Percentiles rank a stretch among this genome's conserved stretches.
Evolutionary conservation across 1,284 basidiomycete genomes (phyloP).

Genomic region (Acaromyces ingoldii): DNA sequence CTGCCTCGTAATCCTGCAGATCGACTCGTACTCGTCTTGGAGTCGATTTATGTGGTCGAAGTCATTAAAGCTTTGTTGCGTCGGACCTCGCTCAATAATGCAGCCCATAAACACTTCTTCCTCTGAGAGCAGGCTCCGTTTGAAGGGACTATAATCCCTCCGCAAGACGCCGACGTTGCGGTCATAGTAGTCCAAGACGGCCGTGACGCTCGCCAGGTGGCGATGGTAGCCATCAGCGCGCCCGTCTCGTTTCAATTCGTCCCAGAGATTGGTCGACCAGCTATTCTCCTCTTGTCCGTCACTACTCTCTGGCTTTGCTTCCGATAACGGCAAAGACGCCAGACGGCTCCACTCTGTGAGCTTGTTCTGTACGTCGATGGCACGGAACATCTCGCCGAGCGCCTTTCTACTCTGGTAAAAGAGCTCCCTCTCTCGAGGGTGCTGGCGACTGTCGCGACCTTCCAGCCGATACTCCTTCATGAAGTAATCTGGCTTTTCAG

Average conservation of each 20-base stretch:
- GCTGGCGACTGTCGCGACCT: neutral
- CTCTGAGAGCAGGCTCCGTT: neutral
- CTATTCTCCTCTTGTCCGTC: neutral
- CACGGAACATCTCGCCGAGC: conserved; percentile 8
- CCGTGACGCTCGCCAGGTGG: neutral
- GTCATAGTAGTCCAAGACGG: neutral
- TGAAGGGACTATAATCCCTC: too few relatives aligned
- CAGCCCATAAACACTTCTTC: conserved; percentile 5
- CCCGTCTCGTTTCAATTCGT: neutral
- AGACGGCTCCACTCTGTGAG: neutral
- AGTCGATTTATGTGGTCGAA: neutral
- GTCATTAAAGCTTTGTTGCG: neutral
- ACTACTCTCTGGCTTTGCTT: too few relatives aligned
- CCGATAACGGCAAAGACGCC: too few relatives aligned
- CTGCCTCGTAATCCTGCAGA: neutral
- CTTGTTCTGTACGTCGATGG: conserved; percentile 2
- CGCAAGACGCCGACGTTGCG: too few relatives aligned
- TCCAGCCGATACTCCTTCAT: conserved; percentile 1
- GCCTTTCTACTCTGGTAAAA: conserved; percentile 7
- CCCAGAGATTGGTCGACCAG: neutral
- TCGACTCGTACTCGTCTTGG: conserved; percentile 2
- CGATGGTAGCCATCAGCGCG: neutral
- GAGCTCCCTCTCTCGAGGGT: neutral
- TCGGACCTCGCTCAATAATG: neutral
- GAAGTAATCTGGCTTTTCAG: conserved; percentile 4